Percentiles rank a stretch among this genome's conserved stretches.
These are phyloP conservation scores for Lasiosphaeris hirsuta DNA, from an alignment of 495 filamentous ascomycete genomes.

Conservation along the genomic window DNA sequence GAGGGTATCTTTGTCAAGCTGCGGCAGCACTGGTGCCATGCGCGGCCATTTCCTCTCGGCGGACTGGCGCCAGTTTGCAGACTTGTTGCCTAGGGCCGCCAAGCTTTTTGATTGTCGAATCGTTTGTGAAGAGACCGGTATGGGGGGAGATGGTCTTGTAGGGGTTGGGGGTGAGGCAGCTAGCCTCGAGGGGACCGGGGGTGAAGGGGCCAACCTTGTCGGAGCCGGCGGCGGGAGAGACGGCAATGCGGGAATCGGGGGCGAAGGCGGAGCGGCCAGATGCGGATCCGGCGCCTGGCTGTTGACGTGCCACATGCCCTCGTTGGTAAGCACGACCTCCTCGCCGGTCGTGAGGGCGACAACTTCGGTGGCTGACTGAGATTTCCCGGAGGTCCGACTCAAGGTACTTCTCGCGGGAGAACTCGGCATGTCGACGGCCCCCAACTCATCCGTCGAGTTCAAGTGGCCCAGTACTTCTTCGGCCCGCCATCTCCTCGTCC, in stretches of 20 bases:
- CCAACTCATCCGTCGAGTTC: not conserved
- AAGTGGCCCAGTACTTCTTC: slow-evolving; percentile 40
- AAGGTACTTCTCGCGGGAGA: not conserved
- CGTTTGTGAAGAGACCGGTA: too few relatives aligned
- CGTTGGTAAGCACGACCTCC: slow-evolving; percentile 30
- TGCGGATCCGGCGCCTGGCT: too few relatives aligned
- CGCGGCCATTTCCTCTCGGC: not conserved
- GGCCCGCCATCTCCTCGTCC: slow-evolving; percentile 39
- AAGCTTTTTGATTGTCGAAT: too few relatives aligned
- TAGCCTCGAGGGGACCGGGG: too few relatives aligned
- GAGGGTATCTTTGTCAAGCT: not conserved
- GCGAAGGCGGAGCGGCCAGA: too few relatives aligned
- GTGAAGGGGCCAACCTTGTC: too few relatives aligned
- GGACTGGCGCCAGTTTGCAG: not conserved
- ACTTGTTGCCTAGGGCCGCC: too few relatives aligned
- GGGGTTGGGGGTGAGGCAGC: too few relatives aligned
- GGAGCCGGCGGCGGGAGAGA: too few relatives aligned
- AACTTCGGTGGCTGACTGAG: slow-evolving; percentile 23
- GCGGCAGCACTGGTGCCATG: not conserved
- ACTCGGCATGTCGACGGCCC: not conserved
- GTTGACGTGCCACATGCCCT: slow-evolving; percentile 7
- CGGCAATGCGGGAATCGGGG: too few relatives aligned
- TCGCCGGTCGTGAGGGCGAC: slow-evolving; percentile 31
- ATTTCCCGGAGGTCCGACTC: not conserved
- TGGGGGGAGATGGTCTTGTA: too few relatives aligned